Evolutionary conservation across 139 green algal species (phyloP), one percentile per base, ranked within the genome.

Genomic region (Ostreobium quekettii): DNA sequence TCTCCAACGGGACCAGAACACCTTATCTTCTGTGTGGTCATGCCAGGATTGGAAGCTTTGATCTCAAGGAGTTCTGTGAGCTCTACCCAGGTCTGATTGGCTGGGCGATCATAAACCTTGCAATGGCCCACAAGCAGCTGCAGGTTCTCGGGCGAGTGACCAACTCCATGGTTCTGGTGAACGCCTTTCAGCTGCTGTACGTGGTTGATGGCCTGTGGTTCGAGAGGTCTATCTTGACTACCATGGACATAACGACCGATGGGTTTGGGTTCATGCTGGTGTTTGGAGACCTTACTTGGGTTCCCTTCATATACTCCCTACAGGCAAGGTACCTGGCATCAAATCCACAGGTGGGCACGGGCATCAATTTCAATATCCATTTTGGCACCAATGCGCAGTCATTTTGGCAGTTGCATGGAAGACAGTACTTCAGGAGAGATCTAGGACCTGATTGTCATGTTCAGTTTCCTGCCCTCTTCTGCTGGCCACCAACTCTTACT

Each of bases 251-350:
- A 76, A 97, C 90, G 38, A 91, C 83, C 0, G 94, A 99, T 72
- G 91, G 91, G 31, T 97, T 98, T 85, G 93, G 93, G 37, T 99
- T 96, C 82, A 99, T 99, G 94, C 85, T 99, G 46, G 84, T 79
- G 0, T 98, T 98, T 76, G 94, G 93, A 0, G 92, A 99, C 78
- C 78, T 98, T 5, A 81, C 89, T 1, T 98, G 88, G 90, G 92
- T 99, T 71, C 93, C 94, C 26, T 98, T 99, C 84, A 95, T 85
- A 6, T 99, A 97, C 83, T 84, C 82, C 38, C 74, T 95, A 31
- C 84, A 93, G 38, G 80, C 93, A 0, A 76, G 86, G 1, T 93
- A 87, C 78, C 75, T 95, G 48, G 83, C 86, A 42, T 78, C 92
- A 72, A 46, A 83, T 48, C 74, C 82, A 1, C 70, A 81, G 71